Evolutionary conservation across 768 basidiomycete species (phyloP), one percentile per base, ranked within the genome.

Genomic region (Pisolithus tinctorius): DNA sequence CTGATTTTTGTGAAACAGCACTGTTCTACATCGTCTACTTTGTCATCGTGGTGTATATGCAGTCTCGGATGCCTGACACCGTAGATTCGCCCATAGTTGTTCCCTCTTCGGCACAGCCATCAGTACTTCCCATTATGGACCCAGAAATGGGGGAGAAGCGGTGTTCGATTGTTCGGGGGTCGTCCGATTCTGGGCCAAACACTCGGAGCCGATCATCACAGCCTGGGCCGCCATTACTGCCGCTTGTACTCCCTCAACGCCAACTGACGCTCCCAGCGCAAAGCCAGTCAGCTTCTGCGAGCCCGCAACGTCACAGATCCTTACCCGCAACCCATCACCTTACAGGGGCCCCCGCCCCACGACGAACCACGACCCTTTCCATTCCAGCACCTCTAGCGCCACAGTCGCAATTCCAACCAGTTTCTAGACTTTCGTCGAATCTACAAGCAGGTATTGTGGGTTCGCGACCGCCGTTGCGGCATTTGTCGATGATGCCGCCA

Each of bases 21-120:
- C 27, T 73, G n/a, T 23, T 67, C 17, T 81, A 81, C 50, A 61
- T 69, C 6, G 52, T 49, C n/a, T 71, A 73, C 43, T 72, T 81
- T 47, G 67, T 64, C 14, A 17, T 66, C 16, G 61, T 71, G 52
- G 62, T 72, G 40, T 69, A 66, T 57, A 69, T 71, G 48, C 67
- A 69, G 20, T 64, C 65, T 4, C 63, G 63, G 26, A 58, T 60
- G 34, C 55, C 61, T 16, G 53, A 60, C 8, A 51, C 52, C 14
- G 55, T 63, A 17, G 52, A 55, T 13, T 43, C 53, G 17, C n/a
- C 27, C 55, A 27, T 39, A 54, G 45, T 39, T 30, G 17, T 39
- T 13, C 30, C 13, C 17, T 37, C 14, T 11, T 29, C 14, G 23
- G 47, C 36, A 0, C 40, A 11, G 31, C 48, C 53, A 4, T 61